Evolutionary conservation across 2,329 filamentous ascomycete genomes (phyloP).

Genomic region (Ophiostoma australiae): DNA sequence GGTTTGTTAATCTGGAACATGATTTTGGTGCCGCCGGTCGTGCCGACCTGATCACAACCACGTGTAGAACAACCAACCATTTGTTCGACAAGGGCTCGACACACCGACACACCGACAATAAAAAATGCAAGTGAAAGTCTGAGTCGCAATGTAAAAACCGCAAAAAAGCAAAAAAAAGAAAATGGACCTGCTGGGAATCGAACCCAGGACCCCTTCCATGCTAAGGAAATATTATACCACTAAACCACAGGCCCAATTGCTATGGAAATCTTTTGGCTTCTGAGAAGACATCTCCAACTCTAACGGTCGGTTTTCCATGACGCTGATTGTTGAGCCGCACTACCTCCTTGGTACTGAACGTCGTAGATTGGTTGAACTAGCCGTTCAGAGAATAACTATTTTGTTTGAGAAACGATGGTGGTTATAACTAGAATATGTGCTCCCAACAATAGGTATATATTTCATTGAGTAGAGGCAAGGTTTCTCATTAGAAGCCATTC

Average conservation of each 20-base stretch:
- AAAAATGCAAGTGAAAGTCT: too few species aligned
- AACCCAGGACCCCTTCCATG: conserved; percentile 1
- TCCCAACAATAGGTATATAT: too few species aligned
- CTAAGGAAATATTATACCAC: conserved; percentile 1
- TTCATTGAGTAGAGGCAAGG: too few species aligned
- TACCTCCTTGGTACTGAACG: not conserved
- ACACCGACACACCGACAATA: too few species aligned
- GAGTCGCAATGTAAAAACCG: too few species aligned
- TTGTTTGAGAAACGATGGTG: too few species aligned
- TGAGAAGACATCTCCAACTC: not conserved
- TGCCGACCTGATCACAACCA: not conserved
- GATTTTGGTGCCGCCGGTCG: not conserved
- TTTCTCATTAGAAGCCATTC: too few species aligned
- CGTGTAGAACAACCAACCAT: too few species aligned
- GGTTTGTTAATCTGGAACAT: not conserved
- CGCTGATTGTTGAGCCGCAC: not conserved
- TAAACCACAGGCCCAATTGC: not conserved
- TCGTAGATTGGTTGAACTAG: not conserved
- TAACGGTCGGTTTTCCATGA: not conserved
- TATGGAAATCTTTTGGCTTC: not conserved
- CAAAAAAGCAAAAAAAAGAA: too few species aligned
- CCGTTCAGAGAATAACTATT: too few species aligned
- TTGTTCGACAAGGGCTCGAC: too few species aligned
- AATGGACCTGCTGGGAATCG: conserved; percentile 6
- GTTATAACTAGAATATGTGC: too few species aligned